Evolutionary conservation across 2,329 filamentous ascomycete genomes (phyloP), one percentile per base, ranked within the genome.

Genomic region (Amphichorda felina): DNA sequence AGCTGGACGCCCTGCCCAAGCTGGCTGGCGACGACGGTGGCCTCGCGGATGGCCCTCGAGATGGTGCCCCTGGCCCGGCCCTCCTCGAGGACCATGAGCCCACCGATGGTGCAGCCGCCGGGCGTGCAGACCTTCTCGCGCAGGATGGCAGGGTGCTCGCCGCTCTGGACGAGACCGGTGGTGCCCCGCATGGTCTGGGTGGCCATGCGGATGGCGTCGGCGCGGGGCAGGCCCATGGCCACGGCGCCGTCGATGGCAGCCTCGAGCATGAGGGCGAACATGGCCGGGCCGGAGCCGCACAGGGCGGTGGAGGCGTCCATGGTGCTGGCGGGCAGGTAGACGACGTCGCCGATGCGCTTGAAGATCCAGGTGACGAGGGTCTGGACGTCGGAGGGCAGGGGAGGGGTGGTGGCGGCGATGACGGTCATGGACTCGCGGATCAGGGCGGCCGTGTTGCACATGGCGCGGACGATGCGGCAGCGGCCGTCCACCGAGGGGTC

Each of bases 351-450:
- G 39, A 88, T 81, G 35, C 73, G 70, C 50, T 66, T 73, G 64
- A 89, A 89, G 48, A 88, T 82, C 77, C 81, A 87, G 21, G 72
- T 76, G 14, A 86, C 70, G 9, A 88, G 66, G 40, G 50, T 57
- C 31, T 70, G 61, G 21, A 68, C 67, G 14, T 64, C 57, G 2
- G 64, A 50, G 5, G 69, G 63, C 11, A 84, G 61, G 3, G 76
- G 68, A 8, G 77, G 73, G 8, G 62, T 64, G 6, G 69, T 65
- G 31, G 69, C 75, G 33, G 75, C 77, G 45, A 94, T 80, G 36
- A 91, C 76, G 4, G 80, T 89, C 82, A 91, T 91, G 45, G 74
- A 79, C 57, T 93, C 79, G 32, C 83, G 64, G 39, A 93, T 80
- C 33, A 83, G 69, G 18, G 79, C 78, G 9, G 85, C 84, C 0